Conservation (phyloP, 257 asterid genomes). For the Salvia rosmarinus region DNA sequence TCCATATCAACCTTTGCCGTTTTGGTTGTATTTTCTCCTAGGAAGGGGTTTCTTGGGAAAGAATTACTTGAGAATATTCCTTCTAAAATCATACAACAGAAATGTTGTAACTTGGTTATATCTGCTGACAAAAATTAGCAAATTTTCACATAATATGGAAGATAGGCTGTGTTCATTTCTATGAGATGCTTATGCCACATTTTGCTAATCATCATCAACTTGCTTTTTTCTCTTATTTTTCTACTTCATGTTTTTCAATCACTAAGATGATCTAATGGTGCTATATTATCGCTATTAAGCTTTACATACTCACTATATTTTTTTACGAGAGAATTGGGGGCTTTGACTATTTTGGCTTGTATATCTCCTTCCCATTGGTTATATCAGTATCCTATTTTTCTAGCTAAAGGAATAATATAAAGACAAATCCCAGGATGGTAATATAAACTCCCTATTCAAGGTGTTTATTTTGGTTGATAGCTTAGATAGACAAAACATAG, state of each 20-base stretch:
- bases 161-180: constrained; percentile 9
- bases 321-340: background rate
- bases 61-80: background rate
- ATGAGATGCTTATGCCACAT: background rate
- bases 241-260: background rate
- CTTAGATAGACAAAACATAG: too few relatives aligned
- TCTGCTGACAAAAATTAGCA: constrained; percentile 3
- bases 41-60: constrained; percentile 18
- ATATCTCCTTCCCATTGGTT: too few relatives aligned
- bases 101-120: background rate
- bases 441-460: too few relatives aligned
- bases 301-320: background rate
- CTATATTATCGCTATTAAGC: constrained; percentile 20
- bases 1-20: background rate
- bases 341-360: too few relatives aligned
- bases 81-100: background rate
- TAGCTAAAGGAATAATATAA: too few relatives aligned
- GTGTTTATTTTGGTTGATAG: too few relatives aligned
- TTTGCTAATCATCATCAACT: background rate
- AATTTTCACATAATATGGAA: background rate
- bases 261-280: constrained; percentile 16
- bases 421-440: too few relatives aligned
- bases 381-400: too few relatives aligned
- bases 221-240: background rate
- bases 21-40: background rate